Conservation (phyloP, 352 stramenopile genomes). For the Peronospora destructor region DNA sequence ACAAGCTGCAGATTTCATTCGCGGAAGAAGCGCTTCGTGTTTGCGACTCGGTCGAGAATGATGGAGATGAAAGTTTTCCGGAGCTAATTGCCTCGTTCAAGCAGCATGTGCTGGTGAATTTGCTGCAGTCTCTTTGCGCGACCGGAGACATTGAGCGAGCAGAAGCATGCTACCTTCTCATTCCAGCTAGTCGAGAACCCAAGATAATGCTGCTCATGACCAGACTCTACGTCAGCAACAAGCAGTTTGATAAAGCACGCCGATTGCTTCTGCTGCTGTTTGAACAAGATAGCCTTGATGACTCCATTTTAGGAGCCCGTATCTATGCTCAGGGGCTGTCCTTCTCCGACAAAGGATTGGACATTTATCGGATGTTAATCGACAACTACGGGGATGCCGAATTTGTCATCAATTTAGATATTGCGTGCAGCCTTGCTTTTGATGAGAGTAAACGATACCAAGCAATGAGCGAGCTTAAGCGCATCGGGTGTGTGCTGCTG, state of each 20-base stretch:
- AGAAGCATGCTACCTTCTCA: slow-evolving; percentile 50
- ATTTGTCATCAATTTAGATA: slow-evolving; percentile 55
- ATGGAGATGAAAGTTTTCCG: slow-evolving; percentile 24
- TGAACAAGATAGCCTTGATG: slow-evolving; percentile 40
- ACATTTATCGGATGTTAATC: slow-evolving; percentile 58
- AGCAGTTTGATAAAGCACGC: slow-evolving; percentile 46
- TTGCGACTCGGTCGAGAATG: slow-evolving; percentile 42
- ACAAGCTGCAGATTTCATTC: slow-evolving; percentile 40
- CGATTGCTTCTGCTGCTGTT: slow-evolving; percentile 41
- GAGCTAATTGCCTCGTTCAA: slow-evolving; percentile 32
- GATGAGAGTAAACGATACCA: slow-evolving; percentile 25
- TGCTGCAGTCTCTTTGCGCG: slow-evolving; percentile 42
- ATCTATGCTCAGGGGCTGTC: slow-evolving; percentile 37
- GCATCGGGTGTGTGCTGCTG: slow-evolving; percentile 23
- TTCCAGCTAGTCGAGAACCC: slow-evolving; percentile 29
- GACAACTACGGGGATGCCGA: slow-evolving; percentile 48
- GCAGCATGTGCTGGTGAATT: slow-evolving; percentile 36
- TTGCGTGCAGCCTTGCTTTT: slow-evolving; percentile 49
- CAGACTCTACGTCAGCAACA: slow-evolving; percentile 45
- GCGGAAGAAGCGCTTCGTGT: slow-evolving; percentile 54
- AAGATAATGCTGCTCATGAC: slow-evolving; percentile 44
- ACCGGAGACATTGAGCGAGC: slow-evolving; percentile 47
- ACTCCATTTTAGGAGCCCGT: slow-evolving; percentile 39
- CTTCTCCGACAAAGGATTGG: slow-evolving; percentile 45
- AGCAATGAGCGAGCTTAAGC: slow-evolving; percentile 42